Conservation (phyloP, 768 basidiomycete genomes). For the Trametes elegans region DNA sequence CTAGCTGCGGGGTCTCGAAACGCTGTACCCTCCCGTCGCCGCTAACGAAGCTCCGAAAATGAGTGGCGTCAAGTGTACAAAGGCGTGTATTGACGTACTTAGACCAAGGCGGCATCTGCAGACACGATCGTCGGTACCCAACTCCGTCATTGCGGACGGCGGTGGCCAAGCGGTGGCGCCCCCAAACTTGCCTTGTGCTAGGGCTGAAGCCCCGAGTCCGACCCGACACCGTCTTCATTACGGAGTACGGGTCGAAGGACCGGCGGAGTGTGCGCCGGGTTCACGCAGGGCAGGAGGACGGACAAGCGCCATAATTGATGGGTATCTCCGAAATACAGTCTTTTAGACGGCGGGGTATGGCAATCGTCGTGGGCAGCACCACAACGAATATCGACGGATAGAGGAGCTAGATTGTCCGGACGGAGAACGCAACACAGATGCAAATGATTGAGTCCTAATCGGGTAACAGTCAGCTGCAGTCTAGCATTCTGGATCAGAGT, state of each 20-base stretch:
- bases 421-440: constrained; percentile 61
- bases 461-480: constrained; percentile 11
- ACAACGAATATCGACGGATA: background rate
- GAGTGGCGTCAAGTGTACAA: constrained; percentile 9
- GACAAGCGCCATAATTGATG: constrained; percentile 10
- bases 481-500: constrained; percentile 11
- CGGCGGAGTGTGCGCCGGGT: background rate
- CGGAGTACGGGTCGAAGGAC: constrained; percentile 12
- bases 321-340: constrained; percentile 23
- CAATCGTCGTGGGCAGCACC: background rate
- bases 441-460: constrained; percentile 69
- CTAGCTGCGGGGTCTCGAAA: constrained; percentile 1
- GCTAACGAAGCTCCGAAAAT: constrained; percentile 11
- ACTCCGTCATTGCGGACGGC: background rate
- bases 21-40: background rate
- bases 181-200: constrained; percentile 1
- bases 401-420: constrained; percentile 42
- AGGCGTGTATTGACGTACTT: constrained; percentile 12
- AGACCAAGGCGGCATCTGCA: constrained; percentile 3
- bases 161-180: background rate
- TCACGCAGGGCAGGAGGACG: background rate
- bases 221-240: background rate
- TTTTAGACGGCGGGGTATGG: constrained; percentile 22
- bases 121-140: constrained; percentile 9
- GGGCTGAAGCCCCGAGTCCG: too few species aligned